These are phyloP conservation scores for Metarhizium robertsii DNA, from an alignment of 2,329 filamentous ascomycete species.

Conservation along the genomic window DNA sequence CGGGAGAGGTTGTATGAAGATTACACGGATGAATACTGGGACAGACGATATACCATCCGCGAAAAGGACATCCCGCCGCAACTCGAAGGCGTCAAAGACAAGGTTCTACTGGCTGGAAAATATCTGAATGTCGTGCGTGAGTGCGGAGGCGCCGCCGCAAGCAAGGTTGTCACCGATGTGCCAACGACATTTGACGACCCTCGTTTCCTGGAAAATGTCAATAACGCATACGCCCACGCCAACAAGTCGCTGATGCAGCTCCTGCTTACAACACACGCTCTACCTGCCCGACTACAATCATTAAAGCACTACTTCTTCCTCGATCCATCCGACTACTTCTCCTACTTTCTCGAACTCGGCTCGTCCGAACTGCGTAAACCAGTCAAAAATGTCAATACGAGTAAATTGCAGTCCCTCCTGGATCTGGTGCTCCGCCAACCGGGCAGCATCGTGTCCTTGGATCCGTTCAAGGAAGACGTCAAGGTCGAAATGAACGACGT, in stretches of 20 bases:
- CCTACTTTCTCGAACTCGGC: slow-evolving; percentile 90
- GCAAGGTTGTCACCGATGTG: slow-evolving; percentile 79
- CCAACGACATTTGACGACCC: slow-evolving; percentile 86
- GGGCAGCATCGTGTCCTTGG: slow-evolving; percentile 83
- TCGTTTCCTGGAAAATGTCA: slow-evolving; percentile 91
- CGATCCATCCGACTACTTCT: slow-evolving; percentile 95
- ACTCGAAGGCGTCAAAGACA: slow-evolving; percentile 82
- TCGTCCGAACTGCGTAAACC: slow-evolving; percentile 84
- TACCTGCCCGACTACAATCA: slow-evolving; percentile 78
- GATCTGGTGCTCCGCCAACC: slow-evolving; percentile 94
- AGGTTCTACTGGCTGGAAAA: slow-evolving; percentile 90
- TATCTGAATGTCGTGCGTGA: slow-evolving; percentile 97
- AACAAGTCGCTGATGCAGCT: slow-evolving; percentile 89
- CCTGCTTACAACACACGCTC: slow-evolving; percentile 82
- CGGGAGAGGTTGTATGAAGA: slow-evolving; percentile 87
- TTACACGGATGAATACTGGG: slow-evolving; percentile 99
- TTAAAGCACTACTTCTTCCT: slow-evolving; percentile 99
- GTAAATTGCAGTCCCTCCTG: slow-evolving; percentile 90
- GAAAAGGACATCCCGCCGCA: slow-evolving; percentile 89
- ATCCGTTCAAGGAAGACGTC: slow-evolving; percentile 97
- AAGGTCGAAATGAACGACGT: slow-evolving; percentile 96
- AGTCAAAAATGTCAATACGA: slow-evolving; percentile 79
- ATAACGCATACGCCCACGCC: slow-evolving; percentile 86
- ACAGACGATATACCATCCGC: slow-evolving; percentile 90
- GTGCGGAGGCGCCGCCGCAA: slow-evolving; percentile 91